Evolutionary conservation across 148 eudicot genomes (phyloP).

Genomic region (Agrostemma githago): DNA sequence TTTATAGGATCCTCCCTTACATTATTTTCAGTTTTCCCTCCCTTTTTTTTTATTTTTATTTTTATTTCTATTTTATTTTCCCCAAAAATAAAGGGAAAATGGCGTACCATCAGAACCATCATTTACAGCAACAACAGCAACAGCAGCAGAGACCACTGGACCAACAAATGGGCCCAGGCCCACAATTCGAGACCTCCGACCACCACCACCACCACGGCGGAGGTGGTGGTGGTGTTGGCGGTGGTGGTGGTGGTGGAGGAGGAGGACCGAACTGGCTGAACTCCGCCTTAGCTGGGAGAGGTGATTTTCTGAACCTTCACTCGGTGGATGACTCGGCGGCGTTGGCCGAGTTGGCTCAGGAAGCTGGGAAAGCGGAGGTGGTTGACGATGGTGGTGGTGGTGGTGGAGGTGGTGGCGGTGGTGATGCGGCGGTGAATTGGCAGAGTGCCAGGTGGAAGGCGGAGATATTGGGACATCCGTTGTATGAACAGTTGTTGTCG

Average conservation of each 20-base stretch:
- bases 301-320: conserved; percentile 25
- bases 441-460: conserved; percentile 45
- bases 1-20: conserved; percentile 14
- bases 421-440: conserved; percentile 24
- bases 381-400: conserved; percentile 11
- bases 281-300: conserved; percentile 21
- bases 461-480: conserved; percentile 55
- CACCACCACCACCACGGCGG: conserved; percentile 14
- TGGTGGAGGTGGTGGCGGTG: conserved; percentile 6
- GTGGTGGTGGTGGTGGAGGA: neutral
- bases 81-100: neutral
- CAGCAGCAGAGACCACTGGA: neutral
- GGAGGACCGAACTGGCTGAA: conserved; percentile 26
- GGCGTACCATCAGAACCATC: conserved; percentile 29
- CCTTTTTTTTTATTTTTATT: neutral
- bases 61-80: too few species aligned
- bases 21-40: conserved; percentile 1
- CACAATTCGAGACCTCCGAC: conserved; percentile 18
- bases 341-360: conserved; percentile 25
- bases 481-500: conserved; percentile 73
- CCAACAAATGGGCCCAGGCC: conserved; percentile 22
- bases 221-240: neutral
- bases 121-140: neutral
- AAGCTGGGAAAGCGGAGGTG: conserved; percentile 8
- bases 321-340: conserved; percentile 27